Evolutionary conservation across 2,329 filamentous ascomycete species (phyloP).

Genomic region (Neonectria ditissima): DNA sequence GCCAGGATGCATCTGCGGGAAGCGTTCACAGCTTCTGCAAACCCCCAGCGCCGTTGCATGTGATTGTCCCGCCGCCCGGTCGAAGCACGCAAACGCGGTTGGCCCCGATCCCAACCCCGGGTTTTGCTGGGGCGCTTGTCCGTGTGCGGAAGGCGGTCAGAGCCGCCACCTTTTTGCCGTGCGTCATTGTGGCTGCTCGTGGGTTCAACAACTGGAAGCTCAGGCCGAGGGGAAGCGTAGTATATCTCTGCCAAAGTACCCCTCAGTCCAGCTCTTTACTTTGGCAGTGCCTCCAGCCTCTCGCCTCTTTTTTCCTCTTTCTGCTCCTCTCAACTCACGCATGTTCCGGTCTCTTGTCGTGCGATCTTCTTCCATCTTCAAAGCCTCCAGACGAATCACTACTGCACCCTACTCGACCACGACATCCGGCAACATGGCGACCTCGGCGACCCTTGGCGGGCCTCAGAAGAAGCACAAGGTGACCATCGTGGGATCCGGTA

Average conservation of each 20-base stretch:
- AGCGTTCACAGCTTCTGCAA: not conserved
- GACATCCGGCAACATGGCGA: conserved; percentile 49
- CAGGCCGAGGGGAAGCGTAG: conserved; percentile 32
- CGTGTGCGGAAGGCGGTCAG: conserved; percentile 42
- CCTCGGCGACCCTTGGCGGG: conserved; percentile 56
- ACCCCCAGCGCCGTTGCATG: conserved; percentile 34
- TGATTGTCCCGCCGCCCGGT: conserved; percentile 42
- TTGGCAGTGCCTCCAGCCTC: conserved; percentile 19
- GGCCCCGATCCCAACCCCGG: conserved; percentile 28
- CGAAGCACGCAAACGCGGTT: conserved; percentile 22
- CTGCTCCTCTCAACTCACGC: conserved; percentile 14
- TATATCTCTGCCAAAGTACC: conserved; percentile 35
- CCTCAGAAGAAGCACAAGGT: conserved; percentile 87
- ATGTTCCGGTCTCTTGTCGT: conserved; percentile 42
- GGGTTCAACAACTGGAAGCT: conserved; percentile 47
- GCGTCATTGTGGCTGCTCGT: conserved; percentile 46
- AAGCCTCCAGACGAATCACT: conserved; percentile 30
- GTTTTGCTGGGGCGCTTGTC: conserved; percentile 46
- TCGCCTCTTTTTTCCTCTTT: conserved; percentile 13
- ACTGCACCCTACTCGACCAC: conserved; percentile 35
- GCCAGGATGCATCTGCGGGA: conserved; percentile 10
- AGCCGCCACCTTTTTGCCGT: conserved; percentile 40
- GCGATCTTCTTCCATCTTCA: conserved; percentile 30
- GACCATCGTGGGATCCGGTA: conserved; percentile 93
- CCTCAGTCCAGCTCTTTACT: conserved; percentile 37